Percentiles rank a stretch among this genome's conserved stretches.
These are phyloP conservation scores for Saccharomycopsis sp. DNA, from an alignment of 805 yeast species.

Conservation along the genomic window DNA sequence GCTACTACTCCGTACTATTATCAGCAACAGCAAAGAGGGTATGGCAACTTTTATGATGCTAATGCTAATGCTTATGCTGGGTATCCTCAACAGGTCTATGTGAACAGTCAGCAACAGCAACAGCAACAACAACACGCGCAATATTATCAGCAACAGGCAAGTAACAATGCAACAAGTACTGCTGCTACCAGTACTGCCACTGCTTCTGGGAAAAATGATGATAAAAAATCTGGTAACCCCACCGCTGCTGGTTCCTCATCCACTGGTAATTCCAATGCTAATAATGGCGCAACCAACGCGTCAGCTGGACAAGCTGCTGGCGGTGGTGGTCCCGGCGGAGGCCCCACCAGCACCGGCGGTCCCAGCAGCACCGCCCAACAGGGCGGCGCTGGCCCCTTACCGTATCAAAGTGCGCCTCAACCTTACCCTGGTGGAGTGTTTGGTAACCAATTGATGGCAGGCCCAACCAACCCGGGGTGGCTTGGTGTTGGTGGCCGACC, in stretches of 20 bases:
- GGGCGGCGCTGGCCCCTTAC: not conserved
- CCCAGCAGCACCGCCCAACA: not conserved
- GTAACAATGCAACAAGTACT: slow-evolving; percentile 5
- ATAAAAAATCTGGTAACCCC: not conserved
- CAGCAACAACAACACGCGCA: not conserved
- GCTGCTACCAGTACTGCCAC: slow-evolving; percentile 9
- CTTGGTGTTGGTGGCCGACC: not conserved
- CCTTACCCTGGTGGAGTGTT: slow-evolving; percentile 3
- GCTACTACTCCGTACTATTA: not conserved
- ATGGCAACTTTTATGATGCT: slow-evolving; percentile 2
- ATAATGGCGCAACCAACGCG: no score
- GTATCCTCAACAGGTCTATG: no score
- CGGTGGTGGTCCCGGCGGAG: no score
- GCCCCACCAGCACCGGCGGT: not conserved
- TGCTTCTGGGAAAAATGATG: not conserved
- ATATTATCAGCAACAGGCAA: slow-evolving; percentile 2
- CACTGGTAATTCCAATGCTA: no score
- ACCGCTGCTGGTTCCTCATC: not conserved
- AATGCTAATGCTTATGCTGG: no score
- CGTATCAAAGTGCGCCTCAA: not conserved
- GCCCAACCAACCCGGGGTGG: not conserved
- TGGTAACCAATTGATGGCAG: not conserved
- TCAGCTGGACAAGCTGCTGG: no score
- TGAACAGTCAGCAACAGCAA: slow-evolving; percentile 3
- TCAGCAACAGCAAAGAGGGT: slow-evolving; percentile 1